A percentile compares a stretch with the other conserved stretches of the same genome.
Evolutionary conservation across 768 basidiomycete species (phyloP).

Genomic region (Cytidiella melzeri): DNA sequence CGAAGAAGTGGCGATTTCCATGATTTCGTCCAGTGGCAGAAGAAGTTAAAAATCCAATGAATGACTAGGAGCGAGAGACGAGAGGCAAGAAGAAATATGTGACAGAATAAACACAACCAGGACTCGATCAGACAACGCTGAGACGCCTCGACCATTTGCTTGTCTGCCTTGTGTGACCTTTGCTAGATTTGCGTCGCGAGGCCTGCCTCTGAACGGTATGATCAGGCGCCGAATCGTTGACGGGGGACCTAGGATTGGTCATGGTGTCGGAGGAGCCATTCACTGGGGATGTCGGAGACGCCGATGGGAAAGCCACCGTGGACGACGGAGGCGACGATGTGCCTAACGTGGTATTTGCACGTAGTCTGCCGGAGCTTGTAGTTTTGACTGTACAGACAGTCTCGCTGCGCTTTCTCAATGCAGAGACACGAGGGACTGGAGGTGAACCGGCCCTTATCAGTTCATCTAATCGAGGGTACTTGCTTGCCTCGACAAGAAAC

Average conservation of each 20-base stretch:
- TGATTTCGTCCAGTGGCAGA: too few species aligned
- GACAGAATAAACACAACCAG: too few species aligned
- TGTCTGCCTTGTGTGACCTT: background rate
- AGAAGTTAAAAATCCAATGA: too few species aligned
- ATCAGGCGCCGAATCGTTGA: too few species aligned
- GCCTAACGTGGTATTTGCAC: conserved; percentile 6
- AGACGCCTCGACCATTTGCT: background rate
- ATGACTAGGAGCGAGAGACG: too few species aligned
- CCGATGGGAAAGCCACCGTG: background rate
- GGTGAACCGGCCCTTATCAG: conserved; percentile 51
- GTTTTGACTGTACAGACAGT: background rate
- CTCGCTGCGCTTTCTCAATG: background rate
- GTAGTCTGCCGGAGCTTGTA: background rate
- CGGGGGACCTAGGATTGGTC: too few species aligned
- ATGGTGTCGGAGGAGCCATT: background rate
- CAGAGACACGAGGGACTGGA: background rate
- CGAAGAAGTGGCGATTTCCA: too few species aligned
- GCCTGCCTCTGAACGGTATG: background rate
- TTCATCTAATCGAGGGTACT: conserved; percentile 44
- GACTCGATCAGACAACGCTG: background rate
- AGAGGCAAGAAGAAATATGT: too few species aligned
- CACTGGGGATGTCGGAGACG: background rate
- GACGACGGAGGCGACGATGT: background rate
- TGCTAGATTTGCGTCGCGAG: background rate
- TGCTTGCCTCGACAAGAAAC: conserved; percentile 52